A percentile compares a stretch with the other conserved stretches of the same genome.
Evolutionary conservation across 1,284 basidiomycete genomes (phyloP).

Genomic region (Ustilago hordei): DNA sequence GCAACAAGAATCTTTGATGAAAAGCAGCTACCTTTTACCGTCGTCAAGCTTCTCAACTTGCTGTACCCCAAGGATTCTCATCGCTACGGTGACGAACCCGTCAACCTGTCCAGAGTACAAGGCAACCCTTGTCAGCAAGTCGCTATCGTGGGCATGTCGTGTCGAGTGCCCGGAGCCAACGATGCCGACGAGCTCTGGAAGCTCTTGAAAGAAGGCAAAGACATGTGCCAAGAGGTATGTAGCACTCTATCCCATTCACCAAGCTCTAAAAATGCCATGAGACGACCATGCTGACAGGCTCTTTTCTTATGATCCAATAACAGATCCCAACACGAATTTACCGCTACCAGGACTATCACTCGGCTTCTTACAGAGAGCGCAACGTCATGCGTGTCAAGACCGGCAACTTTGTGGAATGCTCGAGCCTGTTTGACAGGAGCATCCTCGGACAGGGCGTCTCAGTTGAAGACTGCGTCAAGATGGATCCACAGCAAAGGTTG

Average conservation of each 20-base stretch:
- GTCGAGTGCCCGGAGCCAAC: slow-evolving; percentile 50
- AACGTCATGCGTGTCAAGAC: slow-evolving; percentile 54
- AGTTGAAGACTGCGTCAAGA: slow-evolving; percentile 27
- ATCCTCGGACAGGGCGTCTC: slow-evolving; percentile 19
- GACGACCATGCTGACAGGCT: neutral
- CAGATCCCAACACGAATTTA: slow-evolving; percentile 46
- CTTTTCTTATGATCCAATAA: neutral
- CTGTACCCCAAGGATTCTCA: slow-evolving; percentile 30
- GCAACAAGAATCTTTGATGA: slow-evolving; percentile 4
- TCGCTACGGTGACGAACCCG: slow-evolving; percentile 40
- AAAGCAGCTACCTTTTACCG: neutral
- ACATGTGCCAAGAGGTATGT: slow-evolving; percentile 45
- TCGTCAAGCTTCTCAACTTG: slow-evolving; percentile 26
- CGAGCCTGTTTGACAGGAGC: slow-evolving; percentile 38
- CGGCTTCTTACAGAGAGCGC: slow-evolving; percentile 46
- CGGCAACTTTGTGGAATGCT: slow-evolving; percentile 37
- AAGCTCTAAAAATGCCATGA: neutral
- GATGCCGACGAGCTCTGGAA: slow-evolving; percentile 49
- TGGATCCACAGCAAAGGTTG: slow-evolving; percentile 54
- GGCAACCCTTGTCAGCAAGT: slow-evolving; percentile 47
- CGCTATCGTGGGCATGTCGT: slow-evolving; percentile 55
- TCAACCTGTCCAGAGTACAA: slow-evolving; percentile 38
- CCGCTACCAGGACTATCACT: slow-evolving; percentile 50
- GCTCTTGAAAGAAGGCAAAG: slow-evolving; percentile 40
- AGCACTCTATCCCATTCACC: no score